Conservation (phyloP, 1,284 basidiomycete species). For the Pseudozyma thailandica region DNA sequence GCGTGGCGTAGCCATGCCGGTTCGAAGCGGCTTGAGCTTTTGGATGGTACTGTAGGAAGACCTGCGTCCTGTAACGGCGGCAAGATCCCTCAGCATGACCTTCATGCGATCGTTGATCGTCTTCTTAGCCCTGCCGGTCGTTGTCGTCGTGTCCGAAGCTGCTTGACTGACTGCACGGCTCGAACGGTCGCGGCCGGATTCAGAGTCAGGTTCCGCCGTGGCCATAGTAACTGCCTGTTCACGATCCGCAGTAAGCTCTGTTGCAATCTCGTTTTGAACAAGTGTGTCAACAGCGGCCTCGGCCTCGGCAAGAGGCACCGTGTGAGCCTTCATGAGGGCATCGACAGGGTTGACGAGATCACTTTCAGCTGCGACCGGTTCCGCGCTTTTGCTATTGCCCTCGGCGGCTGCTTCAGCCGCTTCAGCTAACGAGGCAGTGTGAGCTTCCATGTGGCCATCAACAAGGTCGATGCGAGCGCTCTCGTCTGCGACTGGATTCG, state of each 20-base stretch:
- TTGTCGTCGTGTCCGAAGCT: constrained; percentile 5
- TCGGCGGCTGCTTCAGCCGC: no score
- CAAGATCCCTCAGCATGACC: constrained; percentile 25
- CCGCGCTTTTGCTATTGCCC: no score
- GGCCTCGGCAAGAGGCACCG: background rate
- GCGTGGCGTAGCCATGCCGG: constrained; percentile 4
- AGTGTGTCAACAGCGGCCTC: background rate
- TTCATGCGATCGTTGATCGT: constrained; percentile 31
- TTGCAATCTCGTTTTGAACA: background rate
- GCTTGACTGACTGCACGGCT: constrained; percentile 7
- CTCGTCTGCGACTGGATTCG: no score
- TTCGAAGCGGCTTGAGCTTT: constrained; percentile 16
- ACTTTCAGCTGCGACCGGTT: no score
- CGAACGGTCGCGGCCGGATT: background rate
- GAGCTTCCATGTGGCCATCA: no score
- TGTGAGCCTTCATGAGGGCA: background rate
- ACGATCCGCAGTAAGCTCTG: background rate
- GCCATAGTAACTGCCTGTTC: background rate
- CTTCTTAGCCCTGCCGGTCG: constrained; percentile 8
- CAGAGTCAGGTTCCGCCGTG: background rate
- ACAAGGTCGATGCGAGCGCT: no score
- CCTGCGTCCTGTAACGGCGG: constrained; percentile 9
- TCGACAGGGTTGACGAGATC: background rate
- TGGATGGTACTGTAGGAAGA: constrained; percentile 36
- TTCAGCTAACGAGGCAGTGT: no score